Percentiles rank a stretch among this genome's conserved stretches.
Conservation (phyloP, 768 basidiomycete species). For the Boletus sp. region DNA sequence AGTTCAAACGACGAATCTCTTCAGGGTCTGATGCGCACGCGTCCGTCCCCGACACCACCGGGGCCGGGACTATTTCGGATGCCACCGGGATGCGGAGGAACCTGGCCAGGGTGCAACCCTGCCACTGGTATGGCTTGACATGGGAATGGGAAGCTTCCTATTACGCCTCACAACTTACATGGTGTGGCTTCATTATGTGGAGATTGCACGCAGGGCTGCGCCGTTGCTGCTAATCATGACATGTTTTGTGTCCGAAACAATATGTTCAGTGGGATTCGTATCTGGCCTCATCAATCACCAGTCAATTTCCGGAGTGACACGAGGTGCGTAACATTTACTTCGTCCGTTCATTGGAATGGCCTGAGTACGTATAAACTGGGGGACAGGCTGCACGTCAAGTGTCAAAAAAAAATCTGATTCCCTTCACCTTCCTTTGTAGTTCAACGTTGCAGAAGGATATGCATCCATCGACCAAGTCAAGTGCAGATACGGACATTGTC, state of each 20-base stretch:
- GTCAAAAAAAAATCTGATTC: background rate
- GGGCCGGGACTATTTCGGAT: too few species aligned
- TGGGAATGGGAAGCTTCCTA: background rate
- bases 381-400: background rate
- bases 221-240: background rate
- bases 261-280: background rate
- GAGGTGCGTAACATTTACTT: background rate
- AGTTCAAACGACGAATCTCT: background rate
- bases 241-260: too few species aligned
- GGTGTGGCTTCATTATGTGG: too few species aligned
- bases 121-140: background rate
- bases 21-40: background rate
- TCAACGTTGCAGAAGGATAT: background rate
- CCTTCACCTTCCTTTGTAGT: background rate
- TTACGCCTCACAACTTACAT: too few species aligned
- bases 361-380: background rate
- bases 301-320: background rate
- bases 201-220: background rate
- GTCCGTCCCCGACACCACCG: background rate
- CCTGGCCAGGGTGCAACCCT: too few species aligned
- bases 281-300: background rate
- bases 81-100: too few species aligned
- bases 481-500: background rate
- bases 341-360: background rate
- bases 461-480: background rate